These are phyloP conservation scores for Nannizzia gypsea DNA, from an alignment of 2,329 filamentous ascomycete genomes.

Conservation along the genomic window DNA sequence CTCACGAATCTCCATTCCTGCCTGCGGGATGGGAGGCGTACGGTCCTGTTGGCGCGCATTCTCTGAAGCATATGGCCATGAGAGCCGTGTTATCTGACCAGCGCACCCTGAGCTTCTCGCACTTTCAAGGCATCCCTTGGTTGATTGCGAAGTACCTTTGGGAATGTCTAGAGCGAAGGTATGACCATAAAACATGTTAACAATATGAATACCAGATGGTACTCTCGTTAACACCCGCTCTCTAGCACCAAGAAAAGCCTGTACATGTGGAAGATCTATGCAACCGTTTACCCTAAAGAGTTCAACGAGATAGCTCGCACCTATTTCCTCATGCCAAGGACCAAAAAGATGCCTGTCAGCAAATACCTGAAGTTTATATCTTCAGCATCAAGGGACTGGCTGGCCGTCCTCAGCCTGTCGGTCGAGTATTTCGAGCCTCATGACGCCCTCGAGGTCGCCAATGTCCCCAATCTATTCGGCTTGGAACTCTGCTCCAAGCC, in stretches of 20 bases:
- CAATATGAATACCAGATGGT: conserved; percentile 1
- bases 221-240: conserved; percentile 7
- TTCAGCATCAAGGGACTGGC: conserved; percentile 25
- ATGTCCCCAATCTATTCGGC: conserved; percentile 30
- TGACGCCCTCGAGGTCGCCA: conserved; percentile 30
- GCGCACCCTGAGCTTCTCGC: conserved; percentile 22
- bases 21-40: conserved; percentile 19
- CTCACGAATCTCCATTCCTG: conserved; percentile 29
- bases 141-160: conserved; percentile 29
- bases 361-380: conserved; percentile 28
- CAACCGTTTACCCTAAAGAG: conserved; percentile 26
- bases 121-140: conserved; percentile 32
- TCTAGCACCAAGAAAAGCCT: conserved; percentile 28
- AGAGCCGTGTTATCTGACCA: conserved; percentile 26
- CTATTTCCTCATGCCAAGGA: conserved; percentile 23
- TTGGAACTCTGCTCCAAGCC: conserved; percentile 25
- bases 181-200: conserved; percentile 8
- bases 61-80: conserved; percentile 27
- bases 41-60: conserved; percentile 20
- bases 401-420: conserved; percentile 25
- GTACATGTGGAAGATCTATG: conserved; percentile 35
- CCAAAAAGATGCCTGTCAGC: conserved; percentile 21
- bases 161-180: conserved; percentile 28
- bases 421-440: conserved; percentile 20
- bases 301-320: conserved; percentile 22